Evolutionary conservation across 257 asterid species (phyloP).

Genomic region (Fraxinus americana): DNA sequence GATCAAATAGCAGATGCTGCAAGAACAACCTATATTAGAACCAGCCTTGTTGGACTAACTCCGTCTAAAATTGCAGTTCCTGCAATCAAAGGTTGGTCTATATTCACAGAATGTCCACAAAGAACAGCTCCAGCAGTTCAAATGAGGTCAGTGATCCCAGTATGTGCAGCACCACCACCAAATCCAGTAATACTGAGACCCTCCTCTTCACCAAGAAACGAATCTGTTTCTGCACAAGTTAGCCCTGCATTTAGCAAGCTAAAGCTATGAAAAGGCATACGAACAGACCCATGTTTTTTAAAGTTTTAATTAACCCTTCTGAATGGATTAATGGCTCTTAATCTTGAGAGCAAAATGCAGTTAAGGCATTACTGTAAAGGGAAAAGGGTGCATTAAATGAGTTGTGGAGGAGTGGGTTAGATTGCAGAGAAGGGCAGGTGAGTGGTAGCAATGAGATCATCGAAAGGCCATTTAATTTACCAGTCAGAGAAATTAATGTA

Average conservation of each 20-base stretch:
- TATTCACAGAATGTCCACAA: slow-evolving; percentile 13
- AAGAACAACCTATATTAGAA: background rate
- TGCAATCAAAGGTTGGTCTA: slow-evolving; percentile 19
- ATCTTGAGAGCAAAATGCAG: slow-evolving; percentile 16
- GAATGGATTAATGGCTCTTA: slow-evolving; percentile 9
- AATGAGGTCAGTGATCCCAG: slow-evolving; percentile 58
- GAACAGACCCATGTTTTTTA: slow-evolving; percentile 9
- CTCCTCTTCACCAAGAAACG: slow-evolving; percentile 8
- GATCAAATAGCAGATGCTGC: slow-evolving; percentile 1
- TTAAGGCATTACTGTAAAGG: slow-evolving; percentile 26
- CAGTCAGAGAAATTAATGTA: slow-evolving; percentile 40
- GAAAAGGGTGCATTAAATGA: slow-evolving; percentile 37
- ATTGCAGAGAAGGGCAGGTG: slow-evolving; percentile 25
- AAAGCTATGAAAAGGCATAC: slow-evolving; percentile 25
- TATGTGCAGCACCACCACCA: slow-evolving; percentile 51
- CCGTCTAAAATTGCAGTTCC: background rate
- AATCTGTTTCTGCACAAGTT: slow-evolving; percentile 17
- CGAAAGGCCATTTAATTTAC: slow-evolving; percentile 41
- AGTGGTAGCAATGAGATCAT: slow-evolving; percentile 31
- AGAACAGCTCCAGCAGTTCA: slow-evolving; percentile 61
- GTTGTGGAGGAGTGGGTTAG: slow-evolving; percentile 24
- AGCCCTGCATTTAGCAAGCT: slow-evolving; percentile 39
- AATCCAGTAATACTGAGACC: slow-evolving; percentile 9
- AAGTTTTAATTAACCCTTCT: slow-evolving; percentile 4
- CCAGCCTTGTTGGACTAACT: background rate